Evolutionary conservation across 1,284 basidiomycete genomes (phyloP), one percentile per base, ranked within the genome.

Genomic region (Trametes polyzona): DNA sequence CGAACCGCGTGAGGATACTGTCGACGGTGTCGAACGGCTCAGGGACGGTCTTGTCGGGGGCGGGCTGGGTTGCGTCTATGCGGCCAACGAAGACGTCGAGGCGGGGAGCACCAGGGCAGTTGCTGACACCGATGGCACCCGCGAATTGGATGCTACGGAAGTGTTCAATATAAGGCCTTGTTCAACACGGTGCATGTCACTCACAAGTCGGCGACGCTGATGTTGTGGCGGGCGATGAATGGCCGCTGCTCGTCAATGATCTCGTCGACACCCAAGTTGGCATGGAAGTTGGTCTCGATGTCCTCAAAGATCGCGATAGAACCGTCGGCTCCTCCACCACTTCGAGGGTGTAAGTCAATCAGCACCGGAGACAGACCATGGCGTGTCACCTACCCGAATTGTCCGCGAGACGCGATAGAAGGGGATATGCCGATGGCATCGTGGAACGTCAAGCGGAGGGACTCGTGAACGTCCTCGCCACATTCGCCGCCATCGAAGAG

Each of bases 401-500:
- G 32, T 21, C 64, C 62, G 17, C 27, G 19, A 7, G 54, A 40
- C n/a, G 51, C 30, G 26, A 54, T 40, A 12, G 57, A 32, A 8
- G 51, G 57, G 8, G 62, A 61, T 36, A 66, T 61, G 9, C 63
- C 67, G 43, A 70, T 67, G 27, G 65, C 69, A 44, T 72, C 68
- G 64, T 71, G 69, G 67, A 71, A 71, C 14, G 66, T 66, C 39
- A 72, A 61, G 19, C 70, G 68, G 23, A 71, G 62, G 19, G 65
- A 58, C 52, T 71, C 69, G 55, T 67, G 70, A 19, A 65, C 66
- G 4, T 71, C 65, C 49, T 69, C 65, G 16, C 68, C 66, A 39
- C 68, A 66, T 40, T 51, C 49, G 44, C 51, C 55, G 52, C 48
- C 51, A 27, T 74, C 72, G 64, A 75, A 75, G 10, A 77, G 67